These are phyloP conservation scores for Pythium monospermum DNA, from an alignment of 352 stramenopile species.

Conservation along the genomic window DNA sequence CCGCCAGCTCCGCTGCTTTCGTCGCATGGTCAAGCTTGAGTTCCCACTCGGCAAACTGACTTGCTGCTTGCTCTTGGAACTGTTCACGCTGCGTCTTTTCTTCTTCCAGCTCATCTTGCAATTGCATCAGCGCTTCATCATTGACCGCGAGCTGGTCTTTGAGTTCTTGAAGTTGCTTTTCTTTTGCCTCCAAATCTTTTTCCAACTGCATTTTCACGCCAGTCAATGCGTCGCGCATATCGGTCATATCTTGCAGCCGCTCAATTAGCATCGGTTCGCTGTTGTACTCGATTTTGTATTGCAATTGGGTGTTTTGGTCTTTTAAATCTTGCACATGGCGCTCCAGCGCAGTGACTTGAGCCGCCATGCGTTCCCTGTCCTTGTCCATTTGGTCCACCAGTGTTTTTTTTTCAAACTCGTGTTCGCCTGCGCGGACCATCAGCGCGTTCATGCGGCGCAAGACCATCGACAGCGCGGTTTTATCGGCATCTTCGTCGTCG, in stretches of 20 bases:
- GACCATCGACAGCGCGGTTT: constrained; percentile 69
- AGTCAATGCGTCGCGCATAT: constrained; percentile 73
- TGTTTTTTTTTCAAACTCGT: constrained; percentile 86
- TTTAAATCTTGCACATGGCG: constrained; percentile 62
- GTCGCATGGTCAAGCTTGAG: background rate
- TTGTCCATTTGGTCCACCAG: constrained; percentile 83
- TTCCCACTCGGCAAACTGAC: constrained; percentile 6
- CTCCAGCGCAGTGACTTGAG: constrained; percentile 39
- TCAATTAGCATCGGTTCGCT: constrained; percentile 81
- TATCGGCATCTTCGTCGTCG: constrained; percentile 22
- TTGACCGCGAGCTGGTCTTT: constrained; percentile 25
- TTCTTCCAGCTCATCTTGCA: constrained; percentile 60
- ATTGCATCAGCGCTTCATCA: constrained; percentile 27
- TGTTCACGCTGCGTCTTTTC: constrained; percentile 14
- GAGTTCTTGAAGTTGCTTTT: constrained; percentile 37
- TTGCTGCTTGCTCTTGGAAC: too few relatives aligned
- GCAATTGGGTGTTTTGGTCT: constrained; percentile 78
- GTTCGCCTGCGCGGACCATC: constrained; percentile 81
- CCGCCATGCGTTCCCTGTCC: constrained; percentile 45
- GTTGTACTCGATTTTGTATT: constrained; percentile 81
- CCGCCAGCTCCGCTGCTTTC: background rate
- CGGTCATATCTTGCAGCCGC: constrained; percentile 68
- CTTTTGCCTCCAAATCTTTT: constrained; percentile 60
- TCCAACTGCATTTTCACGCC: constrained; percentile 69
- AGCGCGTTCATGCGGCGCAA: constrained; percentile 73